phyloP scores from a whole-genome alignment of 306 rosid species.

The Aeschynomene evenia region DNA sequence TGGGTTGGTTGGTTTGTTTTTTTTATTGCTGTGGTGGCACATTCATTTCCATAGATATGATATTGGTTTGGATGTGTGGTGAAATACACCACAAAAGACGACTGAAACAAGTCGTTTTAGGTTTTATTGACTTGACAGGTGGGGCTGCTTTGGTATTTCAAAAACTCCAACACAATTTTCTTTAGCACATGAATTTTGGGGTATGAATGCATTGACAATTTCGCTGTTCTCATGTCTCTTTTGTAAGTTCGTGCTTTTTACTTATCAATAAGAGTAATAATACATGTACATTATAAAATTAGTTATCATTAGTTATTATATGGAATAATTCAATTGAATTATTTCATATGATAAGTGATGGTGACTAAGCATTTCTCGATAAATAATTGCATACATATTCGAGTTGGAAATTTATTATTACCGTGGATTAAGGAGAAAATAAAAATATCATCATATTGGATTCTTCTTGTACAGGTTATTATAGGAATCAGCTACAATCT shows the following conservation, averaged over 20 bases:
- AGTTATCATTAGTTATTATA: too few species aligned
- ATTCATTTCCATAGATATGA: slow-evolving; percentile 39
- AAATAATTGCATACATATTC: slow-evolving; percentile 21
- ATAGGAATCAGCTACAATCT: slow-evolving; percentile 33
- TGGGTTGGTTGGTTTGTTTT: too few species aligned
- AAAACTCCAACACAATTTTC: slow-evolving; percentile 25
- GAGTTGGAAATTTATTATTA: slow-evolving; percentile 3
- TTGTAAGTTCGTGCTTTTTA: slow-evolving; percentile 27
- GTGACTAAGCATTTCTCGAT: too few species aligned
- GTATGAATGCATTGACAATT: slow-evolving; percentile 28
- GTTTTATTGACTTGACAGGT: slow-evolving; percentile 45
- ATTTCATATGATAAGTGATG: too few species aligned
- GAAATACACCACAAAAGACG: slow-evolving; percentile 36
- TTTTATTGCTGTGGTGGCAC: slow-evolving; percentile 36
- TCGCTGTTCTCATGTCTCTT: slow-evolving; percentile 21
- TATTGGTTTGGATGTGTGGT: slow-evolving; percentile 37
- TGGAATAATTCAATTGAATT: too few species aligned
- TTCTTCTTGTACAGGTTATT: slow-evolving; percentile 16
- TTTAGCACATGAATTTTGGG: slow-evolving; percentile 28
- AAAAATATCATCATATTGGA: not conserved
- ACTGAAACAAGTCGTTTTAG: slow-evolving; percentile 22
- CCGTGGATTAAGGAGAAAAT: slow-evolving; percentile 23
- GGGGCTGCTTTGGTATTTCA: slow-evolving; percentile 34
- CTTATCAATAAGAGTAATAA: too few species aligned
- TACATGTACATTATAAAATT: too few species aligned